A percentile compares a stretch with the other conserved stretches of the same genome.
Evolutionary conservation across 2,329 filamentous ascomycete species (phyloP).

Genomic region (Trichoderma sp.): DNA sequence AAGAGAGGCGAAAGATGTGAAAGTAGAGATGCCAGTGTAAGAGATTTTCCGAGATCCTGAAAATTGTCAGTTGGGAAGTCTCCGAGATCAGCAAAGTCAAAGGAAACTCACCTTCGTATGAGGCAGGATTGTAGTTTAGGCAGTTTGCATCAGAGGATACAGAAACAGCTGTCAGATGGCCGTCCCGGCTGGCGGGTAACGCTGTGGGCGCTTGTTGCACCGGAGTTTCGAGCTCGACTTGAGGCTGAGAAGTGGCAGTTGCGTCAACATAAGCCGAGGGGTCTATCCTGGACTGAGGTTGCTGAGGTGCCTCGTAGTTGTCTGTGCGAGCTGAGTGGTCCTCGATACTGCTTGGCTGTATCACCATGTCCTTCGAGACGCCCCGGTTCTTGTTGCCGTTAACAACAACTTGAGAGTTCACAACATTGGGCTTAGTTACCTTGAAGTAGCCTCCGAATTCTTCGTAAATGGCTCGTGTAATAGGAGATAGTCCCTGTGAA

Average conservation of each 20-base stretch:
- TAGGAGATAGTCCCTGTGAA: slow-evolving; percentile 48
- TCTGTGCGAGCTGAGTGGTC: slow-evolving; percentile 17
- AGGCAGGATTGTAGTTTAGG: slow-evolving; percentile 21
- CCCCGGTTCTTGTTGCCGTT: slow-evolving; percentile 27
- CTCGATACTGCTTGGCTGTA: slow-evolving; percentile 17
- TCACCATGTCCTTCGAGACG: slow-evolving; percentile 25
- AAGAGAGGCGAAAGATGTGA: too few relatives aligned
- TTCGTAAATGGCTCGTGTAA: slow-evolving; percentile 43
- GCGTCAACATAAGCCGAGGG: slow-evolving; percentile 38
- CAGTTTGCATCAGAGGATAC: slow-evolving; percentile 17
- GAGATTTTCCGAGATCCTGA: too few relatives aligned
- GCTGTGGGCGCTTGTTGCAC: slow-evolving; percentile 20
- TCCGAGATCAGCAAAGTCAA: slow-evolving; percentile 22
- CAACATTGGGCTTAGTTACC: slow-evolving; percentile 35
- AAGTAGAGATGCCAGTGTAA: too few relatives aligned
- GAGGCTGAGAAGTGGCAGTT: slow-evolving; percentile 26
- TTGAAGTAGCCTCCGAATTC: slow-evolving; percentile 42
- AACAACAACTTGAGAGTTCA: slow-evolving; percentile 40
- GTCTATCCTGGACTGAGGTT: slow-evolving; percentile 42
- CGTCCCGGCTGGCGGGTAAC: not conserved
- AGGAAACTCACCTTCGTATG: slow-evolving; percentile 50
- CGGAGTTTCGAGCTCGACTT: slow-evolving; percentile 22
- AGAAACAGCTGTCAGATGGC: slow-evolving; percentile 20
- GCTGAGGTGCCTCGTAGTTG: slow-evolving; percentile 33
- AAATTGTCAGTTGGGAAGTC: too few relatives aligned